These are phyloP conservation scores for Pseudocercospora fijiensis DNA, from an alignment of 2,329 filamentous ascomycete genomes.

Conservation along the genomic window DNA sequence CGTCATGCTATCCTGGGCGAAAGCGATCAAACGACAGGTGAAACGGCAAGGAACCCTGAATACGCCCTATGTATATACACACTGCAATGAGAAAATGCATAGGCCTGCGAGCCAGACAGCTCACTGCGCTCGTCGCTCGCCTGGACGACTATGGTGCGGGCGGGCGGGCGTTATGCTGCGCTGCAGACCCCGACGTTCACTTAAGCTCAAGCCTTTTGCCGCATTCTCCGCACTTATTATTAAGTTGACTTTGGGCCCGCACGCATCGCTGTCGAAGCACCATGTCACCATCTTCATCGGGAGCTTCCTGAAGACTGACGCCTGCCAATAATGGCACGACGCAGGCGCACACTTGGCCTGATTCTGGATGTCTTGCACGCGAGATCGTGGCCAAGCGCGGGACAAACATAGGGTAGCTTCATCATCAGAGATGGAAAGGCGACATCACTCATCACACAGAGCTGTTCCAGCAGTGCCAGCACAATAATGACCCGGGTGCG, in stretches of 20 bases:
- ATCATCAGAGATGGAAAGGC: neutral
- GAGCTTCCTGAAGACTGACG: neutral
- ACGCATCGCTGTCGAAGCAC: neutral
- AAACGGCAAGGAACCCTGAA: neutral
- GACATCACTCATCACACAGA: too few relatives aligned
- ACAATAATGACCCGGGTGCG: too few relatives aligned
- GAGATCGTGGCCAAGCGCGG: neutral
- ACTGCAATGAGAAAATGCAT: constrained; percentile 3
- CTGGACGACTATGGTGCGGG: too few relatives aligned
- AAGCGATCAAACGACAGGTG: constrained; percentile 1
- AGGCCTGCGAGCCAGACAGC: too few relatives aligned
- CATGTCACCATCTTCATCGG: neutral
- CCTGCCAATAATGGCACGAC: neutral
- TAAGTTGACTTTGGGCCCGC: neutral
- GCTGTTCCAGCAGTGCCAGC: neutral
- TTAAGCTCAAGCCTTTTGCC: constrained; percentile 1
- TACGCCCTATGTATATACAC: neutral
- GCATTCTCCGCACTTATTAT: neutral
- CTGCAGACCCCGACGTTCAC: neutral
- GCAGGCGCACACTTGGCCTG: neutral
- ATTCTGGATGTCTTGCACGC: neutral
- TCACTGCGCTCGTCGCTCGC: neutral
- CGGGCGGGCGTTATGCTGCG: neutral
- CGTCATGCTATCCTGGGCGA: constrained; percentile 2
- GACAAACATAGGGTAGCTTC: neutral